Evolutionary conservation across 208 protist genomes (phyloP), one percentile per base, ranked within the genome.

Genomic region (Phytomonas francai): DNA sequence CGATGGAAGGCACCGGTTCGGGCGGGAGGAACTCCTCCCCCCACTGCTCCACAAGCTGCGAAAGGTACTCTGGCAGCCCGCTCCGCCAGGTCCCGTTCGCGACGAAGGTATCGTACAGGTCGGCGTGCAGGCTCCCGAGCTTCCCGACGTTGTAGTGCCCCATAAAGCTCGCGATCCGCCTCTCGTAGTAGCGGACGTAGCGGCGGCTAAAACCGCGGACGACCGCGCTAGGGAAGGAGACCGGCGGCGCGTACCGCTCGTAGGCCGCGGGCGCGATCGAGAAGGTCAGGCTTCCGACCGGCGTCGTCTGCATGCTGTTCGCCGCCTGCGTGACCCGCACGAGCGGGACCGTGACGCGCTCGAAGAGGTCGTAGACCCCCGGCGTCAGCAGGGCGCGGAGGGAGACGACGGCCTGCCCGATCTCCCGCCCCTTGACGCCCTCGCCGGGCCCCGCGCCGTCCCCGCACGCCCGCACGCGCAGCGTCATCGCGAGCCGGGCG

Each of bases 311-410:
- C 16, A 79, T 76, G 36, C 67, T 67, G 45, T 87, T 88, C 16
- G 68, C 67, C 51, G 67, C 77, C 33, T 72, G 78, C 28, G 67
- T 59, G 16, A 88, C 67, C 33, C 75, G 70, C 33, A 95, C 89
- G 22, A 95, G 80, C 11, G 85, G 81, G 49, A 92, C 83, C 39
- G 63, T 76, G n/a, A 92, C 78, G 12, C 65, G 60, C 70, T 92
- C 89, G 6, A 65, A 77, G 77, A 87, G 82, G 68, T 75, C 77
- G 62, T 85, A 95, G 49, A 91, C 70, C 12, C 78, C 69, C 1
- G 80, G 82, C 0, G 83, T 91, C 32, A 95, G 85, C 27, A 95
- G 70, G 8, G 89, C 89, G 8, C 83, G 83, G 9, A 92, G 76
- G 14, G 86, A 92, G 5, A 92, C 59, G 9, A 79, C 72, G 6